Evolutionary conservation across 2,329 filamentous ascomycete species (phyloP), one percentile per base, ranked within the genome.

Genomic region (Exophiala dermatitidis): DNA sequence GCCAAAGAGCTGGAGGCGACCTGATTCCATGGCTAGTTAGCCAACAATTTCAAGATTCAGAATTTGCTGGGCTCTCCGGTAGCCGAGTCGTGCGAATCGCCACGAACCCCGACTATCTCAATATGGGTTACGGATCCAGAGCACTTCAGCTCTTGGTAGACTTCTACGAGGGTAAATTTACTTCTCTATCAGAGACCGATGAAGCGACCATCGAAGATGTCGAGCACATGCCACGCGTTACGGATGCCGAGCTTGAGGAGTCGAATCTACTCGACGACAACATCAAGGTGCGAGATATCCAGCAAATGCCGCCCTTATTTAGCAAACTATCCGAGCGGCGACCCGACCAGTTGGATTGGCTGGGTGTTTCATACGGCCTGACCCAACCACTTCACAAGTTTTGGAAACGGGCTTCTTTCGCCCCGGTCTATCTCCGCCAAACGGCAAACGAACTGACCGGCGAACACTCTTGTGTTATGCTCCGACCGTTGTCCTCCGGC

Each of bases 391-490:
- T 98, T 9, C 93, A 95, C 74, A 94, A 88, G 66, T 98, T 98
- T 77, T 98, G 93, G 93, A 95, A 96, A 72, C 85, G 87, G 34
- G 82, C 86, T 10, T 77, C 77, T 0, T 98, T 96, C 68, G 82
- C 84, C 1, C 93, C 93, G 0, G 88, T 98, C 0, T 98, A 98
- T 65, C 79, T 98, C 9, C 82, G 93, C 33, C 93, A 98, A 73
- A 98, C 94, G 2, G 79, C 93, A 48, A 98, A 97, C 67, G 93
- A 97, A 53, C 77, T 98, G 43, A 98, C 94, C 0, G 93, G 93
- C 51, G 93, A 98, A 71, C 93, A 98, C 68, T 95, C 93, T 0
- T 96, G 90, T 67, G 91, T 98, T 30, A 98, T 98, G 94, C 79
- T 98, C 46, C 83, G 89, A 53, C 86, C 90, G 1, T 77, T 98